Percentiles rank a stretch among this genome's conserved stretches.
Evolutionary conservation across 1,284 basidiomycete species (phyloP).

Genomic region (Boletus semigastroideus): DNA sequence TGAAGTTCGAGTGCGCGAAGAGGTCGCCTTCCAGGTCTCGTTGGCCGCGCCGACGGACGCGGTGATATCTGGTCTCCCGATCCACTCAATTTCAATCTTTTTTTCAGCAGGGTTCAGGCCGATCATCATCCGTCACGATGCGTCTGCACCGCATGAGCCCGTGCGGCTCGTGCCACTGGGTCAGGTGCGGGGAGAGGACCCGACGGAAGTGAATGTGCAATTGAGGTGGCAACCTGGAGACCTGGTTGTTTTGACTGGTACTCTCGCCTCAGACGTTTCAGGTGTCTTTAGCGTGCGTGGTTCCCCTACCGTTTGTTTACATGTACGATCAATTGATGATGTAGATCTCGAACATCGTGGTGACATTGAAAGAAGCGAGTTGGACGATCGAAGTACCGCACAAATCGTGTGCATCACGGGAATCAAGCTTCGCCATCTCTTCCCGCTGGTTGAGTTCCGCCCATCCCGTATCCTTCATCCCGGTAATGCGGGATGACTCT

Average conservation of each 20-base stretch:
- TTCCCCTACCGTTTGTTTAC: neutral
- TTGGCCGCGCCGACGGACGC: constrained; percentile 49
- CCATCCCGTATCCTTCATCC: constrained; percentile 50
- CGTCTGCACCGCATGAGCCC: constrained; percentile 5
- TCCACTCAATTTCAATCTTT: constrained; percentile 56
- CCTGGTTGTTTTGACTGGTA: constrained; percentile 57
- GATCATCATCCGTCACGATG: constrained; percentile 48
- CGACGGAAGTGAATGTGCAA: constrained; percentile 34
- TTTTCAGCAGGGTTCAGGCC: constrained; percentile 50
- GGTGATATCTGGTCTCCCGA: constrained; percentile 53
- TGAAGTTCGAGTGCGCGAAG: constrained; percentile 58
- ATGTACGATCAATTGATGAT: neutral
- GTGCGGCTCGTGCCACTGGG: constrained; percentile 25
- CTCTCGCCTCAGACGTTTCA: constrained; percentile 48
- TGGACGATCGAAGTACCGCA: constrained; percentile 69
- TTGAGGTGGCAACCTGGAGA: constrained; percentile 57
- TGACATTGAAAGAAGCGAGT: constrained; percentile 52
- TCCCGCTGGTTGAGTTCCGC: constrained; percentile 58
- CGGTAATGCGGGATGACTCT: constrained; percentile 48
- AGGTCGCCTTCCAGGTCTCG: constrained; percentile 70
- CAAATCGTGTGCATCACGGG: constrained; percentile 39
- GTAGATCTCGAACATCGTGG: constrained; percentile 52
- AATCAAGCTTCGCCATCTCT: constrained; percentile 31
- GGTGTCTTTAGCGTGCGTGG: constrained; percentile 45
- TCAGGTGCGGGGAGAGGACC: constrained; percentile 19